These are phyloP conservation scores for Phytophthora idaei DNA, from an alignment of 352 stramenopile species.

Conservation along the genomic window DNA sequence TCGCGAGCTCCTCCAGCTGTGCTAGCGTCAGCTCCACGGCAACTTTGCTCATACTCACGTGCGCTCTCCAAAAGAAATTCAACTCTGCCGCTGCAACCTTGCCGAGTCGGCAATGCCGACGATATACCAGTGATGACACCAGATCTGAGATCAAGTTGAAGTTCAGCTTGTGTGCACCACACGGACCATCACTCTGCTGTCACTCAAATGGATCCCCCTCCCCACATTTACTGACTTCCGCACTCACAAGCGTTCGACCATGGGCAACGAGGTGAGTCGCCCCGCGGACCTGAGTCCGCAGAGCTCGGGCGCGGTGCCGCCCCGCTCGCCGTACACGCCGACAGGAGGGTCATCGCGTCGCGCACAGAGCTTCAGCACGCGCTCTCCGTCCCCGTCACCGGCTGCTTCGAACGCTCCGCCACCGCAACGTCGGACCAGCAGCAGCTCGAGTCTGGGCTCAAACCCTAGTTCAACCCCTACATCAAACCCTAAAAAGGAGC, in stretches of 20 bases:
- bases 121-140: constrained; percentile 10
- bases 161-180: constrained; percentile 11
- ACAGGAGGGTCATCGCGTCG: constrained; percentile 33
- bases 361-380: constrained; percentile 52
- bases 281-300: constrained; percentile 31
- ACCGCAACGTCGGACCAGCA: constrained; percentile 24
- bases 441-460: constrained; percentile 11
- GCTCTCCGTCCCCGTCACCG: constrained; percentile 24
- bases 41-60: constrained; percentile 4
- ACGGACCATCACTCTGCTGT: constrained; percentile 21
- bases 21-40: constrained; percentile 7
- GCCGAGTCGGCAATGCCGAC: background rate
- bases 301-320: constrained; percentile 30
- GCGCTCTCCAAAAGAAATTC: constrained; percentile 5
- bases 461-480: constrained; percentile 17
- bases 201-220: constrained; percentile 2
- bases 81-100: constrained; percentile 7
- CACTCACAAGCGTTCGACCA: constrained; percentile 25
- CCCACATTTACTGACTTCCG: constrained; percentile 15
- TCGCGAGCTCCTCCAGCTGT: constrained; percentile 12
- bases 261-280: constrained; percentile 71
- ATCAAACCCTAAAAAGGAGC: constrained; percentile 45
- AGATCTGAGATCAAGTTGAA: constrained; percentile 25
- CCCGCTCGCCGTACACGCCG: constrained; percentile 36
- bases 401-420: background rate